phyloP scores from a whole-genome alignment of 2,329 filamentous ascomycete species.

The Ascochyta fabae region DNA sequence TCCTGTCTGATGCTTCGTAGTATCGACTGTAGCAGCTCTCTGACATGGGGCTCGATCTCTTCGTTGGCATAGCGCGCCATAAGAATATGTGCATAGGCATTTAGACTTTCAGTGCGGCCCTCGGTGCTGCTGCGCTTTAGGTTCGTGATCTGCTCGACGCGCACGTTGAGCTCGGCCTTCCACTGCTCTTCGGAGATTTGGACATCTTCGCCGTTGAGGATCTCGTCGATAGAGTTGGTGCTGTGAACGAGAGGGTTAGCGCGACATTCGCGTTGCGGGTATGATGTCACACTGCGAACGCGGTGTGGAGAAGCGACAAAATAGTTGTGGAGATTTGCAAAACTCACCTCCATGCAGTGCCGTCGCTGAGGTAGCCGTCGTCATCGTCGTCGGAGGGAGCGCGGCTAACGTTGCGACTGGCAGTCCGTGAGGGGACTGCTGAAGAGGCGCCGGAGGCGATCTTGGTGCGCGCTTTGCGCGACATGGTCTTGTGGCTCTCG shows the following conservation, averaged over 20 bases:
- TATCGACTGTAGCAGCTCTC: slow-evolving; percentile 70
- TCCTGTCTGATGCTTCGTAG: slow-evolving; percentile 74
- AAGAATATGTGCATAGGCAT: slow-evolving; percentile 68
- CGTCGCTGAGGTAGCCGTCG: slow-evolving; percentile 61
- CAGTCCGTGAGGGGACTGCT: slow-evolving; percentile 60
- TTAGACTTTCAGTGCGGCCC: slow-evolving; percentile 70
- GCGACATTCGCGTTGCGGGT: slow-evolving; percentile 18
- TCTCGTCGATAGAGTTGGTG: slow-evolving; percentile 71
- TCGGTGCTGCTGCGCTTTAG: slow-evolving; percentile 80
- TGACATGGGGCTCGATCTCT: slow-evolving; percentile 64
- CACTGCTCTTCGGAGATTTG: slow-evolving; percentile 60
- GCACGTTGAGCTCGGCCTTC: slow-evolving; percentile 67
- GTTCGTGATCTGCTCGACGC: slow-evolving; percentile 74
- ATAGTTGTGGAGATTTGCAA: slow-evolving; percentile 8
- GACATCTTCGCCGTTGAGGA: slow-evolving; percentile 60
- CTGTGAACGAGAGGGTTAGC: slow-evolving; percentile 48
- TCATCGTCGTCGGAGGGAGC: slow-evolving; percentile 71
- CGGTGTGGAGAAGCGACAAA: slow-evolving; percentile 18
- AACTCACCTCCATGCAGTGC: slow-evolving; percentile 63
- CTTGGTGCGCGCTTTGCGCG: slow-evolving; percentile 68
- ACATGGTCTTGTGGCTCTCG: slow-evolving; percentile 74
- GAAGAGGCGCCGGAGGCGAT: slow-evolving; percentile 64
- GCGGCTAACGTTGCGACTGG: slow-evolving; percentile 61
- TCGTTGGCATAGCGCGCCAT: slow-evolving; percentile 72
- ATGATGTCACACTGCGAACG: slow-evolving; percentile 38